Conservation (phyloP, 331 rosid species). For the Cydonia oblonga region DNA sequence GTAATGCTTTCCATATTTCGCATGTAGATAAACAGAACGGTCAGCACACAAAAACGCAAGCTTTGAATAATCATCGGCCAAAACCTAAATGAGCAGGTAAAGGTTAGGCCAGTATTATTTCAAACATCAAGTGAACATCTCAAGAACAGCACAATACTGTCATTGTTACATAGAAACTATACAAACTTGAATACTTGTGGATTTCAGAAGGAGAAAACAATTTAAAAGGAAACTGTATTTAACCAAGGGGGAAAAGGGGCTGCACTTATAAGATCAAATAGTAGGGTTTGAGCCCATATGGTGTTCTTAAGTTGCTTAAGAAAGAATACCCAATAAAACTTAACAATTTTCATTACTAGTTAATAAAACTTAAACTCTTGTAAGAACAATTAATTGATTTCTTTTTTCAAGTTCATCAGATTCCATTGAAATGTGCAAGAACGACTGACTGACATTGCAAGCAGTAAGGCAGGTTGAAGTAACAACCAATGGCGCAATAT, state of each 20-base stretch:
- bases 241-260: neutral
- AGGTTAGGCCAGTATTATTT: slow-evolving; percentile 4
- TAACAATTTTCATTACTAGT: neutral
- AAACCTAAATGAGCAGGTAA: slow-evolving; percentile 38
- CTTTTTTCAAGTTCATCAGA: neutral
- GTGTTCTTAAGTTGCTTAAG: neutral
- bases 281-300: neutral
- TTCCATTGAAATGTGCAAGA: neutral
- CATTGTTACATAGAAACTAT: neutral
- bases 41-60: slow-evolving; percentile 89
- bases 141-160: neutral
- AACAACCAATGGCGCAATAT: neutral
- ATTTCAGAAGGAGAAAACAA: neutral
- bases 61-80: slow-evolving; percentile 82
- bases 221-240: neutral
- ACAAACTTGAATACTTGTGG: neutral
- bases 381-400: neutral
- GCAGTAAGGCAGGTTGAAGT: neutral
- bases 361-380: neutral
- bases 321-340: neutral
- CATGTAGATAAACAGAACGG: slow-evolving; percentile 72
- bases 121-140: neutral
- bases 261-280: neutral
- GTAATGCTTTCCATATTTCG: slow-evolving; percentile 88
- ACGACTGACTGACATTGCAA: neutral